Evolutionary conservation across 768 basidiomycete species (phyloP), one percentile per base, ranked within the genome.

Genomic region (Boletus rubroflammeus): DNA sequence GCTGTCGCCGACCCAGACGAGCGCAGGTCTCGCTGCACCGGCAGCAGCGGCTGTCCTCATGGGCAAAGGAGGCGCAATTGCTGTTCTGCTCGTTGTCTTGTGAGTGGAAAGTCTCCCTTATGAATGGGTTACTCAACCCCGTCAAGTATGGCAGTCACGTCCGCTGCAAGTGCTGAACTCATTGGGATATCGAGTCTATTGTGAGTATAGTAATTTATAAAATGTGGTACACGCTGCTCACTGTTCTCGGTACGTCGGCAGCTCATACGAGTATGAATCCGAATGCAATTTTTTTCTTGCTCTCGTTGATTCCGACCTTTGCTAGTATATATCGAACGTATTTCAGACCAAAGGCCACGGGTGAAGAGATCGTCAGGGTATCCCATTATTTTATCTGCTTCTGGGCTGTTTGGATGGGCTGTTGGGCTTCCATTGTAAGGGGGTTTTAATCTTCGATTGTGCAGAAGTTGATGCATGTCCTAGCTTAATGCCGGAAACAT

Each of bases 11-110:
- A 64, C 63, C 28, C 70, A 77, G 59, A 64, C 69, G 1, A 76
- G 72, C 40, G 75, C 75, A 13, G 78, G 79, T 14, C 69, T 80
- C 5, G 75, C 76, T 5, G 74, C 77, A 7, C 77, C 78, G 19
- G 74, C 77, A 1, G 77, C 79, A 3, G 78, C 78, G 0, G 72
- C 67, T 6, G 76, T 76, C 2, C 69, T 80, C 17, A 73, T 79
- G 67, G 78, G 77, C 6, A 76, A 73, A 47, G 67, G 73, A 6
- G 77, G 78, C 1, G 78, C 75, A 3, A 68, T 74, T 34, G 75
- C 76, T 1, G 61, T 79, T 28, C 60, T 79, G 1, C 65, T 80
- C 14, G 76, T 78, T 3, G 72, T 77, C 19, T 78, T 79, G 62
- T 67, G 50, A 50, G 71, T 53, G 11, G 35, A 42, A 5, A 23